Evolutionary conservation across 2,329 filamentous ascomycete species (phyloP), one percentile per base, ranked within the genome.

Genomic region (Colletotrichum graminicola): DNA sequence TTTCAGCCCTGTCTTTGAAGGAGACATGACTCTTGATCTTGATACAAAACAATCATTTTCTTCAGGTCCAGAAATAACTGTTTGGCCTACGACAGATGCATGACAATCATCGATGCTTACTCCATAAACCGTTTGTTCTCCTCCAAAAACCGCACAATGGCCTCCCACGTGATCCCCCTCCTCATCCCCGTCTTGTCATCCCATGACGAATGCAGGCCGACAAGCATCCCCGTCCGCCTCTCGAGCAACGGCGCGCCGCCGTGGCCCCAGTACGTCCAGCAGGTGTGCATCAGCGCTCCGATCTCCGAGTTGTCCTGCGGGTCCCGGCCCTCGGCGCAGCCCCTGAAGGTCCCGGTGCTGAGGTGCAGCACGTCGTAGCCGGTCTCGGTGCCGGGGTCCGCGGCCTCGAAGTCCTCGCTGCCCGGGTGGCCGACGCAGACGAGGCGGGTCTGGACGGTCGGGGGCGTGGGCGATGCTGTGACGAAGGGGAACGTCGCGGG

Each of bases 191-290:
- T 88, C 73, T 83, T 70, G 29, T 87, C 85, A 74, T 89, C 85
- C 85, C 86, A 89, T 36, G 82, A 85, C 5, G 85, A 88, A 79
- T 89, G 86, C 72, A 89, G 71, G 1, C 86, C 86, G 0, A 88
- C 77, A 66, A 89, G 74, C 12, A 34, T 74, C 0, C 84, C 84
- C 16, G 77, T 78, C n/a, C 71, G 75, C 39, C 71, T 64, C 21
- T 81, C 76, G n/a, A 88, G 72, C 21, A 89, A 75, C 1, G 84
- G 85, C 6, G 86, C 86, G 3, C 86, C 86, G 29, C 83, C 86
- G 75, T 88, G 86, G 1, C 86, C 86, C 87, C 86, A 88, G 75
- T 88, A 89, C 1, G 86, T 88, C 86, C 86, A 89, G 67, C 84
- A 86, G 74, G 85, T 83, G 75, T 89, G 87, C 80, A 82, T 85